Conservation (phyloP, 2,329 filamentous ascomycete genomes). For the Botrytis medusae region DNA sequence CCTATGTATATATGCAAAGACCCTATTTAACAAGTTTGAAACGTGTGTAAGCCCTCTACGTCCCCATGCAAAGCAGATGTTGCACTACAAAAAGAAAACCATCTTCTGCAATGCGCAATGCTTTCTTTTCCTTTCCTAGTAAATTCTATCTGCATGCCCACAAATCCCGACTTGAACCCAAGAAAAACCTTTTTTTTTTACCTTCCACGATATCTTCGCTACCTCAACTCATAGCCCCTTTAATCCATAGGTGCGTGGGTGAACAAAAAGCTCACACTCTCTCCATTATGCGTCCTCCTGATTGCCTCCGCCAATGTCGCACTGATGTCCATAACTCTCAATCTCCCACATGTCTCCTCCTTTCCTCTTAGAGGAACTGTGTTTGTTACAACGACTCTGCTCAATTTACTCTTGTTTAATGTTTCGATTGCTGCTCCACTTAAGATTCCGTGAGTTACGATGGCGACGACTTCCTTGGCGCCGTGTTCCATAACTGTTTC, state of each 20-base stretch:
- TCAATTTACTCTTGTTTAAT: conserved; percentile 70
- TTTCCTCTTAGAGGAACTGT: conserved; percentile 81
- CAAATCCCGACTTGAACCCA: no score
- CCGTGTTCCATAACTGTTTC: conserved; percentile 84
- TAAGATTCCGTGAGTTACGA: conserved; percentile 92
- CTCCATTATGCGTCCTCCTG: conserved; percentile 67
- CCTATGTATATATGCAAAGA: conserved; percentile 2
- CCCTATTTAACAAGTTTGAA: not conserved
- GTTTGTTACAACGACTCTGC: conserved; percentile 85
- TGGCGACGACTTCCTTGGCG: conserved; percentile 84
- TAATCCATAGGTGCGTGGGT: conserved; percentile 60
- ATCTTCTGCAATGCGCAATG: conserved; percentile 4
- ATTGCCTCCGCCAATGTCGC: conserved; percentile 76
- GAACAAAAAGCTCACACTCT: conserved; percentile 67
- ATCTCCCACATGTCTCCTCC: conserved; percentile 72
- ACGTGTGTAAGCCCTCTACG: not conserved
- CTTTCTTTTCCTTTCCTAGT: not conserved
- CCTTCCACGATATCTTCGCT: not conserved
- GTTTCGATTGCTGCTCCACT: conserved; percentile 80
- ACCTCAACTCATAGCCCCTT: not conserved
- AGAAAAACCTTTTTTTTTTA: not conserved
- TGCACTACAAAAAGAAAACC: not conserved
- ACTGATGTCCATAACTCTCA: conserved; percentile 90
- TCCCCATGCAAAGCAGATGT: not conserved
- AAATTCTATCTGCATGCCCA: not conserved